Evolutionary conservation across 306 rosid genomes (phyloP), one percentile per base, ranked within the genome.

Genomic region (Betula pendula): DNA sequence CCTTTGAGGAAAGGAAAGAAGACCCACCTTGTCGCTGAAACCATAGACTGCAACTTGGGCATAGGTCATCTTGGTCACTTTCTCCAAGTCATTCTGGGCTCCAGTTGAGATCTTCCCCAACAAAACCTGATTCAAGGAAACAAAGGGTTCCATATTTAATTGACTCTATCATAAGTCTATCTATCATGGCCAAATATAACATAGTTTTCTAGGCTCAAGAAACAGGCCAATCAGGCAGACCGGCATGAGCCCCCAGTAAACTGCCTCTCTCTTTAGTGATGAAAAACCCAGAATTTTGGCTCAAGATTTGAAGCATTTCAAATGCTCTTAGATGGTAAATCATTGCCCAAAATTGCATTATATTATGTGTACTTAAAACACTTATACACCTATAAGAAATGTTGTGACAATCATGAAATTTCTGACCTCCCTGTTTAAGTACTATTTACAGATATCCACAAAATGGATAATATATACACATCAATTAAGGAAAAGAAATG

Each of bases 21-120:
- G 83, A 66, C 87, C 89, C 27, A 80, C 83, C 63, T 80, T 83
- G 56, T 86, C 79, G 17, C 87, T 73, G 81, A 86, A 83, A 59
- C 79, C 85, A 71, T 86, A 80, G 19, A 80, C 77, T 20, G 85
- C 81, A 40, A 83, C 87, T 71, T 80, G 85, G 19, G 85, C 85
- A 72, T 81, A 83, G 10, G 87, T 81, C 84, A 83, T 81, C 74
- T 81, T 83, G 66, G 87, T 86, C 81, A 86, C 87, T 77, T 83
- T 72, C 80, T 86, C 89, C 72, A 83, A 66, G 79, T 83, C 87
- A 24, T 83, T 78, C 65, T 83, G 81, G 1, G 89, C 87, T 78
- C 85, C 89, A 27, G 80, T 81, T 49, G 89, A 78, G 48, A 86
- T 83, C 49, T 83, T 78, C 56, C 87, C 85, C 76, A 86, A 24